Evolutionary conservation across 805 yeast species (phyloP), one percentile per base, ranked within the genome.

Genomic region (Starmerella riodocensis): DNA sequence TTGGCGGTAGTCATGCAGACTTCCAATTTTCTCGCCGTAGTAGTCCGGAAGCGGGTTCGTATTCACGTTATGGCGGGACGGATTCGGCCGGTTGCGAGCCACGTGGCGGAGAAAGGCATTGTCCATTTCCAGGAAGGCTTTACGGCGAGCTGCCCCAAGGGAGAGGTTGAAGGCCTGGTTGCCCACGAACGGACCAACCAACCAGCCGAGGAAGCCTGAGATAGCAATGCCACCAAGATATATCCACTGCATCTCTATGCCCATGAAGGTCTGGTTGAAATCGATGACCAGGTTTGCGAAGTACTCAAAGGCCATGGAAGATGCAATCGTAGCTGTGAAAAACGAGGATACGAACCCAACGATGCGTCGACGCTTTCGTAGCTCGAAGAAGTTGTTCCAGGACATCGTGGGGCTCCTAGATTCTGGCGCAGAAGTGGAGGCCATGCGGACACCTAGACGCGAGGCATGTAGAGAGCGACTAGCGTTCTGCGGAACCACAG

Each of bases 1-100:
- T 59, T 82, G 91, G 63, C 85, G 80, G 63, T 91, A 91, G 49
- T 75, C 86, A 51, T 73, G 73, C 55, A 88, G 62, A 38, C 93
- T 78, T 38, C 84, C 83, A 46, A 91, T 86, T 61, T 82, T 82
- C 63, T 91, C 98, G 29, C 98, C 98, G 57, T 91, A 91, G 63
- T 85, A 91, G 61, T 91, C 98, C n/a, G 96, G 95, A 34, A 91
- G 93, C 12, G 97, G 97, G 61, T 88, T 91, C 25, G 59, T 45
- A 62, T 85, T 78, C 20, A 43, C 48, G 54, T 85, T 74, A 63
- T 86, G 95, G 41, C 80, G 74, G 16, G 86, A 71, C 17, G 98
- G 94, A 63, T 91, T 94, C 23, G 86, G 96, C 53, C 98, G 70
- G 61, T 84, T 79, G 42, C 67, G 66, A 51, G 71, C 73, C 47